Base-by-base conservation (phyloP, 257 asterid genomes). In the Asclepias syriaca region DNA sequence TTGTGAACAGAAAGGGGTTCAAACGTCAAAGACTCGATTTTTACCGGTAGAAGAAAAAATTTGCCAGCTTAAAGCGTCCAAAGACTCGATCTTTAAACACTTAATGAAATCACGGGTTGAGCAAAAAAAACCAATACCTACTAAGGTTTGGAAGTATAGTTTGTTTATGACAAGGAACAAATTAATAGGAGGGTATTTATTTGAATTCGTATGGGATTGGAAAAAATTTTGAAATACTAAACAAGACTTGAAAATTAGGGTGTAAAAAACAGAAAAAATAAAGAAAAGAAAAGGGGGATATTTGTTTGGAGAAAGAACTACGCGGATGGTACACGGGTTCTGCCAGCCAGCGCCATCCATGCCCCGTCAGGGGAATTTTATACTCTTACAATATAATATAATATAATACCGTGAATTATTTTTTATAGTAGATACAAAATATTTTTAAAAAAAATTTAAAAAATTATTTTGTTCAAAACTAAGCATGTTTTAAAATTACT, bases 21-120 rank as follows among this genome's bases (percentile, higher is more conserved):
- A 40, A 40, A 40, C 48, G 9, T 43, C 48, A 1, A 8, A 43
- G 2, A 43, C 48, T 43, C 48, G 2, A 43, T 43, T 43, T 73
- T 63, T 73, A 78, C 82, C 82, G 56, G 64, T 1, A 27, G 69
- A 18, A 69, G 75, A 53, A 63, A 64, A 78, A 65, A 43, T 53
- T 54, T 19, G 81, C 81, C 78, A 78, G 78, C 50, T 73, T 59
- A 50, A 50, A 46, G 53, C 71, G 37, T n/a, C 61, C 12, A 37
- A 37, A n/a, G 15, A 60, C 37, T 19, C 12, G 55, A 65, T 24
- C 60, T 70, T 50, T 21, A 3, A 43, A 22, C 27, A 40, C 49
- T 37, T 15, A 3, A 6, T 13, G 70, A 54, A 39, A 70, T 56
- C 15, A n/a, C 21, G 10, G 49, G 58, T 19, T 19, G 4, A 9